These are phyloP conservation scores for Tilletia setariae DNA, from an alignment of 1,284 basidiomycete species.

Conservation along the genomic window DNA sequence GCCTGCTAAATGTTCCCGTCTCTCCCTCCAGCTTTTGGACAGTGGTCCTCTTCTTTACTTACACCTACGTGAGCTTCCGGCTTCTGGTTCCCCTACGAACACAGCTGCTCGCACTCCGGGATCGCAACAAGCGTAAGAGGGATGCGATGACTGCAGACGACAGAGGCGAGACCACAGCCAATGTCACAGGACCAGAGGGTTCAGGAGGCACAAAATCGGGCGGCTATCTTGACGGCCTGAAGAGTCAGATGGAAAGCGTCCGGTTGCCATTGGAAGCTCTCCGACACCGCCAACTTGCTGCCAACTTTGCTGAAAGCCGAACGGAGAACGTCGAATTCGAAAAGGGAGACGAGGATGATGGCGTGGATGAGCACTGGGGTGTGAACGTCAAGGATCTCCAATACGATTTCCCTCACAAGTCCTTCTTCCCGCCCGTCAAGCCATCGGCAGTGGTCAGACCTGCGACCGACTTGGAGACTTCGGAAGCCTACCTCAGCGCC, in stretches of 20 bases:
- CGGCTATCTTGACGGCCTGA: background rate
- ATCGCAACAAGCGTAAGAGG: too few relatives aligned
- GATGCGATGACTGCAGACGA: too few relatives aligned
- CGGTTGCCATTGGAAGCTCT: background rate
- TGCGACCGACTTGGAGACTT: constrained; percentile 3
- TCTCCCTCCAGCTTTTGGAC: background rate
- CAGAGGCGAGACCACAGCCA: too few relatives aligned
- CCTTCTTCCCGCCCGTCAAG: constrained; percentile 14
- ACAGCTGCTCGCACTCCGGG: background rate
- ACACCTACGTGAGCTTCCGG: background rate
- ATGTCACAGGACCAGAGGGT: too few relatives aligned
- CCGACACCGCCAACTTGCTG: background rate
- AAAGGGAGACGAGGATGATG: background rate
- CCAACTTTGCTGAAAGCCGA: background rate
- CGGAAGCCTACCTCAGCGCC: background rate
- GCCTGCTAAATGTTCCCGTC: too few relatives aligned
- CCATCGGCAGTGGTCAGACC: constrained; percentile 2
- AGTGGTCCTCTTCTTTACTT: background rate
- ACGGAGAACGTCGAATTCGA: background rate
- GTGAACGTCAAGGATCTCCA: background rate
- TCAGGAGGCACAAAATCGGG: background rate
- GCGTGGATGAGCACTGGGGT: too few relatives aligned
- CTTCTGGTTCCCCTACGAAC: background rate
- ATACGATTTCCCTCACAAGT: background rate
- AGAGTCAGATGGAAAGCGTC: background rate